phyloP scores from a whole-genome alignment of 2,329 filamentous ascomycete species.

The Trichoderma cornu-damae region DNA sequence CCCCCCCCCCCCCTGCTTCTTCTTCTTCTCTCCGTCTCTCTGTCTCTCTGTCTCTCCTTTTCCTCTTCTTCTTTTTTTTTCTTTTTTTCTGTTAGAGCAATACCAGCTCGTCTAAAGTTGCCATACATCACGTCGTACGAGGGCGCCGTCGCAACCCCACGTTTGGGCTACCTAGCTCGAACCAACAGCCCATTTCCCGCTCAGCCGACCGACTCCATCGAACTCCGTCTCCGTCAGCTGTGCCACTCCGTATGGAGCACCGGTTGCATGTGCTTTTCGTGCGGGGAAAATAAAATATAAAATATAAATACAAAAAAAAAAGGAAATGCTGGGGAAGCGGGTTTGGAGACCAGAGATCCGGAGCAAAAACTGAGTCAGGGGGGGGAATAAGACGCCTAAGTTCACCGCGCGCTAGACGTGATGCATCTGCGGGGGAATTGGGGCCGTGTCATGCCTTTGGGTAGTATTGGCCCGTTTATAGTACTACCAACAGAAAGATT shows the following conservation, averaged over 20 bases:
- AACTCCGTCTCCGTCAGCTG: background rate
- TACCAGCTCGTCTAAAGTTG: too few relatives aligned
- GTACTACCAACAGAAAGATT: background rate
- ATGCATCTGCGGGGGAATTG: conserved; percentile 10
- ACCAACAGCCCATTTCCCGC: conserved; percentile 12
- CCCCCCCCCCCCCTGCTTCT: too few relatives aligned
- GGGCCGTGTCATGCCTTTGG: background rate
- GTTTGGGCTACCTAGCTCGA: conserved; percentile 12
- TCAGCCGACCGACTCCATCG: conserved; percentile 14
- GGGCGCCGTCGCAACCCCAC: conserved; percentile 3
- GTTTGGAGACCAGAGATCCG: background rate
- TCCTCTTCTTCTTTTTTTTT: too few relatives aligned
- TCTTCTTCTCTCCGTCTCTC: too few relatives aligned
- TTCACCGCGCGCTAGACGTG: background rate
- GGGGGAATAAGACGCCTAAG: conserved; percentile 16
- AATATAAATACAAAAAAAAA: too few relatives aligned
- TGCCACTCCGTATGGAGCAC: background rate
- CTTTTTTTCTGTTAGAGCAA: background rate
- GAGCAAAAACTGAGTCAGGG: conserved; percentile 12
- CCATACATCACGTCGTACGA: conserved; percentile 10
- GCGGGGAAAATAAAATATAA: too few relatives aligned
- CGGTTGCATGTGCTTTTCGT: background rate
- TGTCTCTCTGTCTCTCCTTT: too few relatives aligned
- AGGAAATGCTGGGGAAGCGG: conserved; percentile 16
- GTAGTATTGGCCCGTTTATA: background rate